phyloP scores from a whole-genome alignment of 805 yeast species.

The Saccharomycopsis microspora region DNA sequence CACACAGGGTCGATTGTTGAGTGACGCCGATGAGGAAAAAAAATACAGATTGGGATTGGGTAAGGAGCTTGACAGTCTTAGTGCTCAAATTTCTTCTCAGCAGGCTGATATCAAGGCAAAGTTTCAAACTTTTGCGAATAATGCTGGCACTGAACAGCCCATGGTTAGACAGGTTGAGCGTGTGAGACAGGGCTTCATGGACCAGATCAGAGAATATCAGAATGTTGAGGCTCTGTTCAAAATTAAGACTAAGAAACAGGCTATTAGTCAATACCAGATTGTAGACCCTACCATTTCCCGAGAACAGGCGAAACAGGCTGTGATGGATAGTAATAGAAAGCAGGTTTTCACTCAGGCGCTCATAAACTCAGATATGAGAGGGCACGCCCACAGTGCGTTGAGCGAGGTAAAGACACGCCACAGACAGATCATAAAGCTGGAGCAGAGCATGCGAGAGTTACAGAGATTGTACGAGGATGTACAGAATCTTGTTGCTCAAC shows the following conservation, averaged over 20 bases:
- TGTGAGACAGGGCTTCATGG: slow-evolving; percentile 73
- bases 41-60: slow-evolving; percentile 55
- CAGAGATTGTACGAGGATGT: slow-evolving; percentile 91
- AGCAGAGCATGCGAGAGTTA: slow-evolving; percentile 90
- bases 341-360: slow-evolving; percentile 93
- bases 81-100: slow-evolving; percentile 66
- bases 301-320: slow-evolving; percentile 73
- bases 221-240: slow-evolving; percentile 78
- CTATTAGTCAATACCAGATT: slow-evolving; percentile 85
- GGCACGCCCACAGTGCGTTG: slow-evolving; percentile 90
- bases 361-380: slow-evolving; percentile 75
- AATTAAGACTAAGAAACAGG: slow-evolving; percentile 74
- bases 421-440: slow-evolving; percentile 87
- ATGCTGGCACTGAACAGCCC: slow-evolving; percentile 61
- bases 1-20: slow-evolving; percentile 58
- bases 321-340: slow-evolving; percentile 73
- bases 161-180: slow-evolving; percentile 87
- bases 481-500: slow-evolving; percentile 94
- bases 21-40: slow-evolving; percentile 61
- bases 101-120: slow-evolving; percentile 66
- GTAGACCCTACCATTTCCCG: slow-evolving; percentile 80
- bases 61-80: slow-evolving; percentile 65
- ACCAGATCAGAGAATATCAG: slow-evolving; percentile 78
- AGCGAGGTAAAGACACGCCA: slow-evolving; percentile 95
- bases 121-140: slow-evolving; percentile 66